Evolutionary conservation across 2,329 filamentous ascomycete species (phyloP).

Genomic region (Clarireedia sp.): DNA sequence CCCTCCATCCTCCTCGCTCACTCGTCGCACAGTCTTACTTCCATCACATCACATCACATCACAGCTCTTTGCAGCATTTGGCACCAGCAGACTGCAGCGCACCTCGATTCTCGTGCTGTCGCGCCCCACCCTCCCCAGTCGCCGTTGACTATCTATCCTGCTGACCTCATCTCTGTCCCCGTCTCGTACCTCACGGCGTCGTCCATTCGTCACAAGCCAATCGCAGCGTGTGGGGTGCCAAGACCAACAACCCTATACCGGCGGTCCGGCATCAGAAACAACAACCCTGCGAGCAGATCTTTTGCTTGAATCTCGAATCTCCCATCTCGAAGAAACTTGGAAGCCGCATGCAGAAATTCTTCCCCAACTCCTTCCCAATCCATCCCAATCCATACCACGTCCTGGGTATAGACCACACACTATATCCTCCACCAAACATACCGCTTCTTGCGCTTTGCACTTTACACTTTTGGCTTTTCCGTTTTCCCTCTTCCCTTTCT

Average conservation of each 20-base stretch:
- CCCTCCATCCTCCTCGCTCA: too few relatives aligned
- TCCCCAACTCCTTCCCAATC: background rate
- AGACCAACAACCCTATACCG: background rate
- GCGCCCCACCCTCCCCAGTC: background rate
- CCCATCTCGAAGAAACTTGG: slow-evolving; percentile 1
- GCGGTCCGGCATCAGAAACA: background rate
- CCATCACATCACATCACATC: too few relatives aligned
- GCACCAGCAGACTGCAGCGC: too few relatives aligned
- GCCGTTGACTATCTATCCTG: background rate
- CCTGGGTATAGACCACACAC: too few relatives aligned
- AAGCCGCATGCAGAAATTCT: slow-evolving; percentile 3
- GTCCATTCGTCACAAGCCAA: background rate
- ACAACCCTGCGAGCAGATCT: slow-evolving; percentile 11
- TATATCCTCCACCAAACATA: background rate
- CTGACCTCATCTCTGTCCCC: too few relatives aligned
- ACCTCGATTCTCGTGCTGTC: too few relatives aligned
- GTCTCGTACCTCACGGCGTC: too few relatives aligned
- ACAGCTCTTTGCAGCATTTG: too few relatives aligned
- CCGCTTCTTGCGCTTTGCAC: slow-evolving; percentile 1
- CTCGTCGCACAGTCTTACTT: too few relatives aligned
- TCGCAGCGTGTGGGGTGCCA: background rate
- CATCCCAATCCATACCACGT: too few relatives aligned
- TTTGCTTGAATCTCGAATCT: slow-evolving; percentile 7
- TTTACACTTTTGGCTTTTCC: too few relatives aligned
- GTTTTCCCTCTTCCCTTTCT: too few relatives aligned